Evolutionary conservation across 2,329 filamentous ascomycete species (phyloP).

Genomic region (Botrytis deweyae): DNA sequence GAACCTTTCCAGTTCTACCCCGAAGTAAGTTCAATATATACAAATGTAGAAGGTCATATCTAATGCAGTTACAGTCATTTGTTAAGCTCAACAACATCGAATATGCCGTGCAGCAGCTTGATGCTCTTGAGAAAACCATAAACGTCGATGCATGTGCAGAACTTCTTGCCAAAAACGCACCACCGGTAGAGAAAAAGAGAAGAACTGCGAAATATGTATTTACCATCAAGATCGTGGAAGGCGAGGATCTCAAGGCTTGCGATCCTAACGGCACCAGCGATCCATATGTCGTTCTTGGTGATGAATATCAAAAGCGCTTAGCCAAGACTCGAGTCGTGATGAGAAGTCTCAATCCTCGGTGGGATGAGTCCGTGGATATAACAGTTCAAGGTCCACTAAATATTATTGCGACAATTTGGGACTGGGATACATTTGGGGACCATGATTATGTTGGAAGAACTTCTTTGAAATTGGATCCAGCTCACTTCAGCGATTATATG

Average conservation of each 20-base stretch:
- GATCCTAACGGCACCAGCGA: conserved; percentile 93
- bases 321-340: conserved; percentile 93
- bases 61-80: conserved; percentile 65
- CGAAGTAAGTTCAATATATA: conserved; percentile 59
- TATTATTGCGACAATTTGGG: conserved; percentile 96
- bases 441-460: conserved; percentile 97
- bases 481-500: conserved; percentile 93
- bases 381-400: conserved; percentile 89
- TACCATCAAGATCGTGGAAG: conserved; percentile 97
- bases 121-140: conserved; percentile 84
- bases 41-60: conserved; percentile 23
- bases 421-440: conserved; percentile 95
- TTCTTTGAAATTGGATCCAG: conserved; percentile 96
- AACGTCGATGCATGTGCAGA: conserved; percentile 89
- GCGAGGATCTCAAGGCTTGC: conserved; percentile 96
- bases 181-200: conserved; percentile 61
- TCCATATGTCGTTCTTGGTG: conserved; percentile 93
- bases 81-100: conserved; percentile 98
- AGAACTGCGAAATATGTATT: conserved; percentile 90
- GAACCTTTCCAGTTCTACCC: conserved; percentile 97
- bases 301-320: conserved; percentile 96
- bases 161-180: conserved; percentile 72
- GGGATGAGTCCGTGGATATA: conserved; percentile 97
- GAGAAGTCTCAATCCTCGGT: conserved; percentile 85
- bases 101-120: conserved; percentile 87